Base-by-base conservation (phyloP, 371 early-diverging fungal genomes). In the Mortierella sp. region DNA sequence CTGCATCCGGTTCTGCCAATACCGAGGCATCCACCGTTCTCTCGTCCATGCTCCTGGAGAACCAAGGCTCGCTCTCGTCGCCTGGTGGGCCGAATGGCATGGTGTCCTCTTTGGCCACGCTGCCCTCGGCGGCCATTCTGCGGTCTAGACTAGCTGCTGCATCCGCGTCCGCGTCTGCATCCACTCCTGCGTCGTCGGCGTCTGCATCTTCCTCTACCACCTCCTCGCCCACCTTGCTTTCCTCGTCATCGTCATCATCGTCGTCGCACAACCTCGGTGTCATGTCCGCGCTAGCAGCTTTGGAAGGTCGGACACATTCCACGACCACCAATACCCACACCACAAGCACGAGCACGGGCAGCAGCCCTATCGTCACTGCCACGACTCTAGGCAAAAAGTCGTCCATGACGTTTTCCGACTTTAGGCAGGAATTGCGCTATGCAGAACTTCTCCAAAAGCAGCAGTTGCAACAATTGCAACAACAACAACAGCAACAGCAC, bases 21-120 rank as follows among this genome's bases (percentile, higher is more conserved):
- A 47, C 13, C 23, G 24, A 47, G 16, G 54, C 70, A 5, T 54
- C 67, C n/a, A 61, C 58, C 14, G 72, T 72, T 8, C 69, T 73
- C 6, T 67, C 68, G 2, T 67, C 74, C 5, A 73, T 73, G 74
- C 54, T 73, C 18, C 62, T 74, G 5, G 54, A 60, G 43, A 74
- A 65, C 31, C 69, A 69, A 41, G 26, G 61, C 46, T 50, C 72
- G 24, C 48, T 62, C 18, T 39, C 54, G 14, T 30, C 70, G 30
- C 43, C 64, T 16, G 24, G n/a, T 13, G 45, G 14, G 2, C 45
- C 45, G 18, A 19, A 30, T 43, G 58, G 27, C 16, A 47, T 5
- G 10, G 45, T 46, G 6, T 19, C 56, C 3, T 21, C 46, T 7
- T 58, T 58, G n/a, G 24, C 58, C 16, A 58, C 47, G 4, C 21